These are phyloP conservation scores for Dactylellina cionopaga DNA, from an alignment of 2,329 filamentous ascomycete species.

Conservation along the genomic window DNA sequence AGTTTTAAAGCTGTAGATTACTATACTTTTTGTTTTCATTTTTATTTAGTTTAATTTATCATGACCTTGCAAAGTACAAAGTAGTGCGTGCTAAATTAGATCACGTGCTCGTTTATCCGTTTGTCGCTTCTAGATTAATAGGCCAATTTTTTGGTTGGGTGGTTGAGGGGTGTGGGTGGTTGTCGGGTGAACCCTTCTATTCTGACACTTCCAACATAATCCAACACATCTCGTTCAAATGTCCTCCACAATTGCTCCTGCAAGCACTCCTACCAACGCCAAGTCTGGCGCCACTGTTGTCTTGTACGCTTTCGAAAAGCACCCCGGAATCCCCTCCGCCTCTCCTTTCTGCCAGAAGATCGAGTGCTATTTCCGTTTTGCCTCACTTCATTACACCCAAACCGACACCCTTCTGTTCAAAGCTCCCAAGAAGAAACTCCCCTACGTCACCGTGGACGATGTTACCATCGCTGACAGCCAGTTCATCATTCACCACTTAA, in stretches of 20 bases:
- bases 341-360: slow-evolving; percentile 47
- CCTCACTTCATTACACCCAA: slow-evolving; percentile 27
- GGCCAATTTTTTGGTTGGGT: too few relatives aligned
- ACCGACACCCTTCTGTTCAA: slow-evolving; percentile 35
- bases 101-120: too few relatives aligned
- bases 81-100: too few relatives aligned
- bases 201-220: slow-evolving; percentile 21
- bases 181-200: too few relatives aligned
- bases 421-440: slow-evolving; percentile 49
- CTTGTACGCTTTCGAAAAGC: slow-evolving; percentile 47
- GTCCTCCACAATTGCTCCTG: neutral
- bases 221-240: slow-evolving; percentile 28
- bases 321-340: neutral
- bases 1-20: too few relatives aligned
- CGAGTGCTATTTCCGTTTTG: slow-evolving; percentile 47
- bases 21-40: too few relatives aligned
- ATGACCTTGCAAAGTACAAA: too few relatives aligned
- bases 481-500: slow-evolving; percentile 45
- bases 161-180: too few relatives aligned
- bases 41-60: too few relatives aligned
- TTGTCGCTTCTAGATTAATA: too few relatives aligned
- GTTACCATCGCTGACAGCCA: slow-evolving; percentile 28
- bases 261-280: neutral
- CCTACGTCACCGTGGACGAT: slow-evolving; percentile 25
- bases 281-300: slow-evolving; percentile 5